Percentiles rank a stretch among this genome's conserved stretches.
Conservation (phyloP, 2,329 filamentous ascomycete genomes). For the Metarhizium humberi region DNA sequence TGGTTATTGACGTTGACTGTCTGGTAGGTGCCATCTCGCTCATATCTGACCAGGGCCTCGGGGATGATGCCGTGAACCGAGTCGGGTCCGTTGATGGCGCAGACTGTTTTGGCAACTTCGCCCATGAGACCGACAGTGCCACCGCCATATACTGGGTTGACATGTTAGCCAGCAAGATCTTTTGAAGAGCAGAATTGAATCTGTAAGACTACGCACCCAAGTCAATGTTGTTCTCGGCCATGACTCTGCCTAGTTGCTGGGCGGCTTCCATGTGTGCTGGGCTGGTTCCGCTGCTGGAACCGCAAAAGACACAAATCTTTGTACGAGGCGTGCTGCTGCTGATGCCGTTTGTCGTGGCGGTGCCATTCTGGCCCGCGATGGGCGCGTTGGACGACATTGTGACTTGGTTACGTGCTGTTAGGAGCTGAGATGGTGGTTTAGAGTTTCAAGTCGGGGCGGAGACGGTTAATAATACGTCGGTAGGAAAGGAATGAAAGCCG, state of each 20-base stretch:
- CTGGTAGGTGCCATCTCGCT: conserved; percentile 54
- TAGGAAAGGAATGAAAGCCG: background rate
- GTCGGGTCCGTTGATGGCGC: conserved; percentile 68
- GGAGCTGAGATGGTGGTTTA: background rate
- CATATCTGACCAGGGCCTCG: conserved; percentile 68
- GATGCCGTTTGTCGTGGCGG: conserved; percentile 11
- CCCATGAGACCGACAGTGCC: conserved; percentile 95
- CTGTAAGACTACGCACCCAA: conserved; percentile 42
- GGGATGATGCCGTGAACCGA: conserved; percentile 93
- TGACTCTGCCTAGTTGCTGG: conserved; percentile 59
- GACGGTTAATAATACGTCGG: no score
- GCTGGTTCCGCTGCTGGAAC: conserved; percentile 63
- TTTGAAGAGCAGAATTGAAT: background rate
- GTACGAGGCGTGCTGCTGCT: conserved; percentile 29
- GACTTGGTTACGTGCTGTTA: background rate
- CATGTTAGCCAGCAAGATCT: background rate
- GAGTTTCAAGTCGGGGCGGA: no score
- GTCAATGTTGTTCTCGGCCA: conserved; percentile 68
- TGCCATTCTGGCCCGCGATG: conserved; percentile 14
- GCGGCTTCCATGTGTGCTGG: conserved; percentile 72
- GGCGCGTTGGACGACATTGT: conserved; percentile 8
- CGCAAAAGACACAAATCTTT: conserved; percentile 92
- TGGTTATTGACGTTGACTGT: conserved; percentile 37
- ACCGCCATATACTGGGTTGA: conserved; percentile 72
- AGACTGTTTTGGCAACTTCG: conserved; percentile 78